Evolutionary conservation across 2,329 filamentous ascomycete genomes (phyloP), one percentile per base, ranked within the genome.

Genomic region (Colletotrichum spinosum): DNA sequence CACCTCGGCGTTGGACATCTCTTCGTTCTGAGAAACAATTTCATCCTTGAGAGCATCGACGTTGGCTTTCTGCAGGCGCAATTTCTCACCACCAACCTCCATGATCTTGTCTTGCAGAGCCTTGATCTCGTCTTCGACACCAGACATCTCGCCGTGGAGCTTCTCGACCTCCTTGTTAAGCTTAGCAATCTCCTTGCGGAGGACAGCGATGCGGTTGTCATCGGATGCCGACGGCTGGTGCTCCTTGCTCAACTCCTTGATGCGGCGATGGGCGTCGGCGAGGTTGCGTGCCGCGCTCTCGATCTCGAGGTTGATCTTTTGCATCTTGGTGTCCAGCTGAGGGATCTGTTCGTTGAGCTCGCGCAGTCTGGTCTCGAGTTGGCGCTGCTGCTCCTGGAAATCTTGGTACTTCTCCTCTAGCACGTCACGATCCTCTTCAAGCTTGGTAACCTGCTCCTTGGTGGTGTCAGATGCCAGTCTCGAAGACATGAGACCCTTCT

Each of bases 31-130:
- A 11, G 90, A 88, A 52, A 90, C 84, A 60, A 98, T 94, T 75
- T 97, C 90, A 72, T 94, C 92, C 76, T 97, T 97, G 69, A 97
- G 82, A 7, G 90, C 87, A 75, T 98, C 95, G 39, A 99, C 94
- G 82, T 92, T 97, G 67, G 93, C 90, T 71, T 96, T 94, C 76
- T 99, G 95, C 15, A 90, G 88, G 60, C 96, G 90, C 15, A 99
- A 88, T 79, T 93, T 94, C 73, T 98, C 94, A 78, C 96, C 96
- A 74, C 96, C 96, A 68, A 97, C 91, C 78, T 97, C 91, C 96
- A 99, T 98, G 73, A 99, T 99, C 83, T 94, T 97, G 84, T 96
- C 91, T 75, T 99, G 95, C 1, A 99, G 84, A 17, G 86, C 86
- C 79, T 97, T 95, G 79, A 99, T 98, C 77, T 98, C 96, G 34